phyloP scores from a whole-genome alignment of 139 green algal species.

The Picochlorum sp. region DNA sequence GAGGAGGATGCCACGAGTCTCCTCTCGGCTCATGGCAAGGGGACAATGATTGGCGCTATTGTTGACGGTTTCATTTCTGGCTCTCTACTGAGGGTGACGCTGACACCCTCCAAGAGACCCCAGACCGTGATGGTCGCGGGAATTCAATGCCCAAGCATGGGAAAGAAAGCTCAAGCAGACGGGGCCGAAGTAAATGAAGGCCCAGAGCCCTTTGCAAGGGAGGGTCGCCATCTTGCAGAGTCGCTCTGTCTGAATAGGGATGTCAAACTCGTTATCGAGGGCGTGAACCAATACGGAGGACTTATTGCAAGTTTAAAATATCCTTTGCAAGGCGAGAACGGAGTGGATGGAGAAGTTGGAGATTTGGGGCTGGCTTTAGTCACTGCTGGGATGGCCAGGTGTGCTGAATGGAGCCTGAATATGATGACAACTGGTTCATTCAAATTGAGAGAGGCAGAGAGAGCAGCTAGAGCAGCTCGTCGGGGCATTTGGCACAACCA shows the following conservation, averaged over 20 bases:
- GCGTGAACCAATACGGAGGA: constrained; percentile 31
- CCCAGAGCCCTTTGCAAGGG: constrained; percentile 69
- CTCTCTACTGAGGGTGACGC: constrained; percentile 57
- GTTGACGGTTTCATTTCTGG: constrained; percentile 80
- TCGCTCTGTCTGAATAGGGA: constrained; percentile 56
- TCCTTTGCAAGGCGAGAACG: constrained; percentile 2
- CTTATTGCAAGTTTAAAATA: constrained; percentile 23
- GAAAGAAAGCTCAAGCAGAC: constrained; percentile 23
- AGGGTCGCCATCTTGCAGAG: constrained; percentile 86
- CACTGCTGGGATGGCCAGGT: constrained; percentile 41
- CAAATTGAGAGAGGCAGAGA: constrained; percentile 72
- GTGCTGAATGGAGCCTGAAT: constrained; percentile 73
- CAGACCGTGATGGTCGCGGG: constrained; percentile 67
- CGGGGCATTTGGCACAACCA: constrained; percentile 74
- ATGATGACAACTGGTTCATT: constrained; percentile 62
- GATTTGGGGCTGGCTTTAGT: constrained; percentile 66
- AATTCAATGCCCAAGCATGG: constrained; percentile 73
- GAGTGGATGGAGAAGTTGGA: neutral
- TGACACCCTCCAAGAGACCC: constrained; percentile 56
- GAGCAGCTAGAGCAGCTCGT: constrained; percentile 61
- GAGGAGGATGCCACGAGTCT: constrained; percentile 45
- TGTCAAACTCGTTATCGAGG: constrained; percentile 25
- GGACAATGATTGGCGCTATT: constrained; percentile 61
- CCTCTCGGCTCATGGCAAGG: constrained; percentile 63
- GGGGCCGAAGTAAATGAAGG: neutral